phyloP scores from a whole-genome alignment of 495 filamentous ascomycete species.

The Rostrohypoxylon terebratum region DNA sequence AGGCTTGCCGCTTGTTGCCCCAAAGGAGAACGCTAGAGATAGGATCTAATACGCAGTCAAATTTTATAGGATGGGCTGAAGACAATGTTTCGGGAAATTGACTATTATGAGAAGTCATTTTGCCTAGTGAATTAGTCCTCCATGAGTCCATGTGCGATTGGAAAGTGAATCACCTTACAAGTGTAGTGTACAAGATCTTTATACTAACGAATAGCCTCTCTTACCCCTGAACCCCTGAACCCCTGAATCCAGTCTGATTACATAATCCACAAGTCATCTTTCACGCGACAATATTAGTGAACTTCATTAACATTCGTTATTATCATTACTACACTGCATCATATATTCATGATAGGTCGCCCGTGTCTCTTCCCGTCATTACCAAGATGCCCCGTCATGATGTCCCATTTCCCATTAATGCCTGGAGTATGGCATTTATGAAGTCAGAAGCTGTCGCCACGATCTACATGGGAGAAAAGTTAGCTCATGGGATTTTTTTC shows the following conservation, averaged over 20 bases:
- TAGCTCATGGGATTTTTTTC: constrained; percentile 18
- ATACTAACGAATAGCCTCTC: not conserved
- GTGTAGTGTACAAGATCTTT: constrained; percentile 72
- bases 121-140: not conserved
- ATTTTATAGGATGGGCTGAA: not conserved
- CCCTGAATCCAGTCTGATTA: not conserved
- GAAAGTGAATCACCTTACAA: constrained; percentile 52
- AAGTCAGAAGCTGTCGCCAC: constrained; percentile 53
- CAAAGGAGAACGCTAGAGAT: not conserved
- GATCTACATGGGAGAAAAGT: constrained; percentile 41
- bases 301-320: constrained; percentile 37
- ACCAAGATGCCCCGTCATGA: constrained; percentile 11
- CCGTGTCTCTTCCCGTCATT: constrained; percentile 31
- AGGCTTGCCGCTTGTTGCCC: not conserved
- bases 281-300: not conserved
- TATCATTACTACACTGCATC: constrained; percentile 47
- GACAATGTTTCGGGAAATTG: not conserved
- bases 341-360: constrained; percentile 38
- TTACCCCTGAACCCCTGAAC: constrained; percentile 1
- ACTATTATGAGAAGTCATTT: not conserved
- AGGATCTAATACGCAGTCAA: not conserved
- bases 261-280: not conserved
- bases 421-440: constrained; percentile 51
- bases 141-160: not conserved
- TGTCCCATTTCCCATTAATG: constrained; percentile 46